These are phyloP conservation scores for Leccinum subtestaceum DNA, from an alignment of 768 basidiomycete genomes.

Conservation along the genomic window DNA sequence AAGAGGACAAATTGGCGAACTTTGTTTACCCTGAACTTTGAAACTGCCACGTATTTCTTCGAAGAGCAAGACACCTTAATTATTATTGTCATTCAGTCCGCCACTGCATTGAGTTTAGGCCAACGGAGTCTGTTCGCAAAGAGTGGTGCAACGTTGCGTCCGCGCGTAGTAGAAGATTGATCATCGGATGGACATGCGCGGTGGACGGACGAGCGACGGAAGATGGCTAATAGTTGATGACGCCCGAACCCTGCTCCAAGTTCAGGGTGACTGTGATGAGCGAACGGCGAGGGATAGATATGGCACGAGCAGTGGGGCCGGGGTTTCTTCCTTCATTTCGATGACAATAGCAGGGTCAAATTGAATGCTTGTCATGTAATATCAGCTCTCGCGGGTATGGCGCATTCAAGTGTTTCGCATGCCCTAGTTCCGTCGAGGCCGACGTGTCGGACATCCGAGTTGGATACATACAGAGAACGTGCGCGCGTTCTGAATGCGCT, in stretches of 20 bases:
- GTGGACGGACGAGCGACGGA: conserved; percentile 14
- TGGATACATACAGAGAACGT: neutral
- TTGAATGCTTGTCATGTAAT: neutral
- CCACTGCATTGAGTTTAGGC: conserved; percentile 1
- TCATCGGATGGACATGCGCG: conserved; percentile 19
- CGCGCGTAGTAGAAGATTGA: conserved; percentile 26
- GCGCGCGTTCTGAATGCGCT: neutral
- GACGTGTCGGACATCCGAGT: neutral
- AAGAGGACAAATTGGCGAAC: conserved; percentile 18
- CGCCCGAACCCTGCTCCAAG: conserved; percentile 5
- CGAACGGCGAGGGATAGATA: conserved; percentile 5
- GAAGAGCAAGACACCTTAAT: neutral
- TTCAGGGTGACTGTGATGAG: conserved; percentile 17
- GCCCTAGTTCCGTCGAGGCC: neutral
- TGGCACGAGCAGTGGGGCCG: conserved; percentile 10
- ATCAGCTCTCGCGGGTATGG: conserved; percentile 4
- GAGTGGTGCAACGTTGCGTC: conserved; percentile 23
- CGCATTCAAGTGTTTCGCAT: neutral
- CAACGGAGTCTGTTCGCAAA: conserved; percentile 12
- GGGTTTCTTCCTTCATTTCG: conserved; percentile 17
- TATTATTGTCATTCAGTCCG: neutral
- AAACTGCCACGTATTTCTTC: conserved; percentile 1
- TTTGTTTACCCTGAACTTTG: conserved; percentile 11
- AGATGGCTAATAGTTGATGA: conserved; percentile 6
- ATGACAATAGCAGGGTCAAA: conserved; percentile 1